Evolutionary conservation across 192 early-diverging fungal species (phyloP), one percentile per base, ranked within the genome.

Genomic region (Backusella liffmaniae): DNA sequence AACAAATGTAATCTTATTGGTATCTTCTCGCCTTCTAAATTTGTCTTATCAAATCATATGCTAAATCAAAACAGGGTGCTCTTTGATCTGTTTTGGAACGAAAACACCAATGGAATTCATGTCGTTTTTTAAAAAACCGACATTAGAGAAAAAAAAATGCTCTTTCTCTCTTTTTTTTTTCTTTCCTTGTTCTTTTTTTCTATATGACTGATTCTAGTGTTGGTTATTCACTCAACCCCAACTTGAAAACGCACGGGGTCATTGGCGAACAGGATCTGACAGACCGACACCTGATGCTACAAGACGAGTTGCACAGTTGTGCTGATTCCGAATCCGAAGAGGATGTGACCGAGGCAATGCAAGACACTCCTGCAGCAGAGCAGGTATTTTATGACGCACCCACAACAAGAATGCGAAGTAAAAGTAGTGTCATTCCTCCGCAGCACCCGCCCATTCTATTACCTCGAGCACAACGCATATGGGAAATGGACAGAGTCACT

Each of bases 401-500:
- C 3, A 62, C 56, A 26, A 29, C 23, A 29, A 29, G 56, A 62
- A 62, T 29, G 9, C 21, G 23, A 62, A 62, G 56, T 29, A 13
- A 10, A 1, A 62, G 56, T 62, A 26, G 9, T 4, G 56, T 29
- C 23, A 29, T 23, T 62, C n/a, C 8, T 3, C 23, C 56, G 1
- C 42, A 49, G 46, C 4, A n/a, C 13, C 46, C 16, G n/a, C 26
- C 56, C 23, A 62, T 62, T 29, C 56, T 62, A 29, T 5, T 29
- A 29, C 56, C 56, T 62, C 56, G 26, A 62, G 9, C 56, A 26
- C 67, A 69, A 37, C 70, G 70, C n/a, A 49, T 77, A 16, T 98
- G 96, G 96, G 94, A 96, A 80, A 83, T 85, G 1, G 95, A 96
- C 74, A 83, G 90, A 34, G 87, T 91, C 4, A 91, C 91, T 0